Conservation (phyloP, 2,329 filamentous ascomycete genomes). For the Orbilia quercus region DNA sequence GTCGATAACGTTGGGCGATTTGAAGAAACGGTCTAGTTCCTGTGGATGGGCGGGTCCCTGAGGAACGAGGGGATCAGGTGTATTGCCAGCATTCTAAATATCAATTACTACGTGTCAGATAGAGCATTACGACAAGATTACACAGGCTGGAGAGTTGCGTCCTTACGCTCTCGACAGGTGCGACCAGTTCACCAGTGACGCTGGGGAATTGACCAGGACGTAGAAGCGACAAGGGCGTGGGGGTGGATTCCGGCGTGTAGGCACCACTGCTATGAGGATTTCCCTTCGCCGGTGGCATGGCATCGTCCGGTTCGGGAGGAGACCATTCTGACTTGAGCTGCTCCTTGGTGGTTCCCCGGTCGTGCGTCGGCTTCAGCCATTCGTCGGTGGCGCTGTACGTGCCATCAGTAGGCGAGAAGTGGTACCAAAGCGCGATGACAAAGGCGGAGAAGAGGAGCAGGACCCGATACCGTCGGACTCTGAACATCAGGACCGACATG, state of each 20-base stretch:
- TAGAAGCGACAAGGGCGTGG: slow-evolving; percentile 36
- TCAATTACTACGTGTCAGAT: not conserved
- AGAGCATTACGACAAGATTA: not conserved
- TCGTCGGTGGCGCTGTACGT: slow-evolving; percentile 27
- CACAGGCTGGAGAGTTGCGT: no score
- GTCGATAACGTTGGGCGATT: not conserved
- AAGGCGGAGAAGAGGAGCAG: slow-evolving; percentile 53
- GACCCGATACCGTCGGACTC: slow-evolving; percentile 49
- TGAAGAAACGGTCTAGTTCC: not conserved
- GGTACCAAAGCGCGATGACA: slow-evolving; percentile 49
- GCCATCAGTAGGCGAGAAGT: slow-evolving; percentile 53
- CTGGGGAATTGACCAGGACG: slow-evolving; percentile 38
- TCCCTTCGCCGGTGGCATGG: slow-evolving; percentile 48
- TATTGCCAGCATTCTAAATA: not conserved
- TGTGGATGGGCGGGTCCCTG: not conserved
- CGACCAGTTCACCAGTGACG: slow-evolving; percentile 10
- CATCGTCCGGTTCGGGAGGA: slow-evolving; percentile 49
- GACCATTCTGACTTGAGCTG: slow-evolving; percentile 52
- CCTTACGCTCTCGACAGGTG: slow-evolving; percentile 16
- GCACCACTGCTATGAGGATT: slow-evolving; percentile 36
- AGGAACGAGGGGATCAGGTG: not conserved
- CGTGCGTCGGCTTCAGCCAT: slow-evolving; percentile 49
- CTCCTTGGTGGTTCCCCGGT: slow-evolving; percentile 48
- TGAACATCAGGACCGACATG: slow-evolving; percentile 53
- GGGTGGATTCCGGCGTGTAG: slow-evolving; percentile 27